Evolutionary conservation across 1,284 basidiomycete genomes (phyloP), one percentile per base, ranked within the genome.

Genomic region (Boletus smithii): DNA sequence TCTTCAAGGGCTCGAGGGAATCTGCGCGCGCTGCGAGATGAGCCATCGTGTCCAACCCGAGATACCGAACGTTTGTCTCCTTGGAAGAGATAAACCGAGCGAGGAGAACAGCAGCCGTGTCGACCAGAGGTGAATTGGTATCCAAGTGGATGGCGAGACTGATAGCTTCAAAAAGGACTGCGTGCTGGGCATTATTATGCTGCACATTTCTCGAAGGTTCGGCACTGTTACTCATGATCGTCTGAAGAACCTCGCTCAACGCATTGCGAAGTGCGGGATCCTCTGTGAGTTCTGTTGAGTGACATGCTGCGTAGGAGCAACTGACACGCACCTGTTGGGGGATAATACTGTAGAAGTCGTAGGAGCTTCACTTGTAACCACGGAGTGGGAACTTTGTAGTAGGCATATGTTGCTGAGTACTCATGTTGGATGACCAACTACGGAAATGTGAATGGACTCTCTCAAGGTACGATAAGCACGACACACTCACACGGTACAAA

Each of bases 321-420:
- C 24, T 31, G 33, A 22, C 27, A 65, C 76, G 51, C 52, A 93
- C 92, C 91, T 55, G 93, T 87, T 3, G 94, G 91, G 6, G 95
- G 86, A 64, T 98, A 99, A 68, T 97, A 97, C 67, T 99, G 97
- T 37, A 99, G 69, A 24, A 99, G 69, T 14, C 94, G 85, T 13
- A 99, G 74, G 5, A 99, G 79, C 69, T 98, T 98, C 55, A 98
- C 91, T 72, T 99, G 95, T 24, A 99, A 75, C 97, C 95, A 99
- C 0, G 95, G 95, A 29, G 92, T 91, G 17, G 97, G 97, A 3
- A 98, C 91, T 69, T 92, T 92, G 73, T 99, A 99, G 68, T 99
- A 99, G 24, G 95, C 79, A 64, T 99, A 98, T 46, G 92, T 88
- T 30, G 86, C 77, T 3, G 86, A 75, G 60, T 89, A 95, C 60